Percentiles rank a stretch among this genome's conserved stretches.
These are phyloP conservation scores for Gossypium raimondii DNA, from an alignment of 345 rosid genomes.

Conservation along the genomic window DNA sequence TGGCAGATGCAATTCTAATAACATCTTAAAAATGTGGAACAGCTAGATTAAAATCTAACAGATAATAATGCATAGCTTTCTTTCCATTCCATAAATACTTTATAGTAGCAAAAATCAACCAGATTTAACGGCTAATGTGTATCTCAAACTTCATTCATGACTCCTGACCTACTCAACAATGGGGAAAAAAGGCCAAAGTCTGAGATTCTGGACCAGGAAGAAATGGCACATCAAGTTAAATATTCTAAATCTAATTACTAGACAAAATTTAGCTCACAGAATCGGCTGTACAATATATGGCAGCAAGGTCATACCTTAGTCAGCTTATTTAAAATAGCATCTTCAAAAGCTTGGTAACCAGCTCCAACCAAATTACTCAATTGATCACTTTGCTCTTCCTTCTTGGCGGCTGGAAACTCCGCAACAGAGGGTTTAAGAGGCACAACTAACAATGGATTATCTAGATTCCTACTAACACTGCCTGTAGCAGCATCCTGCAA, in stretches of 20 bases:
- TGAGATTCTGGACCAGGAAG: not conserved
- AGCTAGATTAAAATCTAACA: not conserved
- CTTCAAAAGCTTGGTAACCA: constrained; percentile 76
- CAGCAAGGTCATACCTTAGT: constrained; percentile 17
- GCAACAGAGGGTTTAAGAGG: constrained; percentile 56
- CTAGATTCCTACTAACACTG: constrained; percentile 48
- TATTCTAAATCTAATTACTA: not conserved
- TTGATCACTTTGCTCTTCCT: constrained; percentile 40
- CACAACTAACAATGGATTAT: constrained; percentile 72
- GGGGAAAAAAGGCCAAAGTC: too few species aligned
- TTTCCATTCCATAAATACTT: not conserved
- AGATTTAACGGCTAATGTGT: too few species aligned
- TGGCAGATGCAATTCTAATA: constrained; percentile 1
- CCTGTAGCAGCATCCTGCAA: too few species aligned
- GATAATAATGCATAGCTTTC: not conserved
- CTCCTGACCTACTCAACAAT: too few species aligned
- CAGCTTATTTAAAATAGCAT: constrained; percentile 60
- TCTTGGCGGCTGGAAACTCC: constrained; percentile 34
- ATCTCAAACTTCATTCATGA: too few species aligned
- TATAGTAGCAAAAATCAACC: not conserved
- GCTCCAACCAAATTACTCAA: constrained; percentile 58
- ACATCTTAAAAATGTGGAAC: not conserved
- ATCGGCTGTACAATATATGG: not conserved
- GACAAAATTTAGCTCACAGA: not conserved
- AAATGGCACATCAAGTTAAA: not conserved